Base-by-base conservation (phyloP, 1,139 yeast species). In the Nakaseomyces nivariensis region DNA sequence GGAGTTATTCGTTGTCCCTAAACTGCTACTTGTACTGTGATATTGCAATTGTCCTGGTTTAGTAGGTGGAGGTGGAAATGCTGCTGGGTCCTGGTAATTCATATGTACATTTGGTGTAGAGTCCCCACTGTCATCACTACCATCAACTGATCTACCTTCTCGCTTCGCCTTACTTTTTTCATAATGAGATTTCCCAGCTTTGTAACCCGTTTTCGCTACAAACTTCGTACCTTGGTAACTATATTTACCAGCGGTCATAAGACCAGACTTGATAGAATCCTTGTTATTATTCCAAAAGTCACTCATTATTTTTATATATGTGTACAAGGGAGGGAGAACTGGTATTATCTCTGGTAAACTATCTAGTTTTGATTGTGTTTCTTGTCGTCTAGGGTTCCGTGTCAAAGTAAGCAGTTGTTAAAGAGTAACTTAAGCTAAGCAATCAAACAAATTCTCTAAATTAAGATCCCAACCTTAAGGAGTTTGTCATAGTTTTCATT, bases 1-100 rank as follows among this genome's bases (percentile, higher is more conserved):
- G 41, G 43, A 17, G 5, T 32, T 27, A 38, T 11, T 33, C 17
- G 29, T n/a, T 4, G 37, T 5, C 29, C 29, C 46, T 11, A 24
- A 13, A 43, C 41, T 45, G n/a, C 42, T 34, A 25, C 31, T 38
- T 11, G 42, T 38, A 26, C 42, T 38, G 9, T 37, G 47, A 45
- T 66, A 61, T 48, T 64, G 69, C 42, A 49, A 54, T 47, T 71
- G 70, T 6, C 68, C 72, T 4, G 74, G 71, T 63, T 70, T 69
- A 56, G 68, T 54, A 0, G 84, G 85, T 1, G 84, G 85, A 1
- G 82, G 74, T 10, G 83, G 81, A 51, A 78, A 72, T 10, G 66
- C 51, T 4, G 60, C 56, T 7, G 79, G 74, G 54, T 75, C 74
- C 34, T 62, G 64, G 22, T 34, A 45, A 25, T 41, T 41, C 4